Evolutionary conservation across 148 eudicot genomes (phyloP).

Genomic region (Chenopodium suecicum): DNA sequence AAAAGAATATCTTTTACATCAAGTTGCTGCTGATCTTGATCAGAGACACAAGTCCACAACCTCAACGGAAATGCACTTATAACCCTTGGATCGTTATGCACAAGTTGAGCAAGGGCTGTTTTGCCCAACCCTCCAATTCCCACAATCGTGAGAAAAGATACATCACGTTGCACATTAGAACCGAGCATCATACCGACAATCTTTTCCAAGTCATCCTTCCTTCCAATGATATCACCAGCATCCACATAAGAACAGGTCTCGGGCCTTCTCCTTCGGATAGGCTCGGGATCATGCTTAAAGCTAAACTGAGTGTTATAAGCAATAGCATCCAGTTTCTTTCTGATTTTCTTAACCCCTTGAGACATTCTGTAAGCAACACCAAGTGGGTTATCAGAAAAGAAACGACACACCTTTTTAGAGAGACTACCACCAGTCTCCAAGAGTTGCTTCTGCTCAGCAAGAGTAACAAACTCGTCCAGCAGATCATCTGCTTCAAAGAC

Average conservation of each 20-base stretch:
- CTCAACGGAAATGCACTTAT: not conserved
- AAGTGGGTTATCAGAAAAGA: not conserved
- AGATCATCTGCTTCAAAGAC: not conserved
- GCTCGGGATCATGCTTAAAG: no score
- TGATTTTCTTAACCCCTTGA: not conserved
- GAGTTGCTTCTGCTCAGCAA: not conserved
- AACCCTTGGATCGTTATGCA: constrained; percentile 20
- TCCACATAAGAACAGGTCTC: no score
- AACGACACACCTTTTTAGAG: not conserved
- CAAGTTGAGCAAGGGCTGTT: constrained; percentile 32
- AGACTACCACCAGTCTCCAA: not conserved
- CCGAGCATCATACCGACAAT: constrained; percentile 18
- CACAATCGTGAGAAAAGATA: constrained; percentile 27
- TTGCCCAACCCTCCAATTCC: constrained; percentile 39
- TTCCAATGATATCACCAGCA: constrained; percentile 3
- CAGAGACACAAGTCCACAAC: constrained; percentile 20
- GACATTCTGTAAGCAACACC: not conserved
- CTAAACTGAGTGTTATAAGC: no score
- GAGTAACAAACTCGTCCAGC: not conserved
- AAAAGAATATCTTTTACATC: not conserved
- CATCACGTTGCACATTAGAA: not conserved
- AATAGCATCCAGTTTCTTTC: no score
- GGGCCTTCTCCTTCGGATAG: no score
- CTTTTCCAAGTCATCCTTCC: constrained; percentile 26
- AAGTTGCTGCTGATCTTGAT: not conserved